Evolutionary conservation across 768 basidiomycete species (phyloP), one percentile per base, ranked within the genome.

Genomic region (Xerocomellus intermedius): DNA sequence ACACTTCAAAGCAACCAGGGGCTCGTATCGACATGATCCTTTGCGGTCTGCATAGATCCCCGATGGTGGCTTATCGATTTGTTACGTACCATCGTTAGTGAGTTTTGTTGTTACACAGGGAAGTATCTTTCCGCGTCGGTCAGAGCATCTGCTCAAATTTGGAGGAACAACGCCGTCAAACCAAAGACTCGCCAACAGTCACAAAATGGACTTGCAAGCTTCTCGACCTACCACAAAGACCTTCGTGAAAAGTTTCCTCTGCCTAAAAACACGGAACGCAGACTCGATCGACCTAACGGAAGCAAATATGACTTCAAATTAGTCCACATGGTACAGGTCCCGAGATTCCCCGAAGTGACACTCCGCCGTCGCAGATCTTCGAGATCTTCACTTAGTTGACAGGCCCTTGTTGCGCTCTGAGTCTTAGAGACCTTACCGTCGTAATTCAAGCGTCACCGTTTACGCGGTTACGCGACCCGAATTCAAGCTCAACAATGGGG

Each of bases 1-100:
- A 52, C 47, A 46, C 48, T 49, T 65, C 48, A 56, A 58, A 50
- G 65, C 35, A 67, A 59, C 65, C 65, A 65, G 62, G 64, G 65
- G 26, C 62, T 54, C 32, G 19, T 28, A 44, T 43, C 42, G 32
- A 43, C 6, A 8, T 35, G 49, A 48, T 61, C 32, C 21, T 53
- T 56, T 58, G 52, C 46, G 32, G 30, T 51, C 28, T 47, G 28
- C 36, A 52, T 26, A 14, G 50, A 61, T 51, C 65, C 52, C 48
- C 9, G 52, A 52, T 38, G 38, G 28, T 47, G 37, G 49, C 42
- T 54, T 13, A 19, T 49, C 49, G 46, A 49, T 22, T 38, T 41
- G 43, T 67, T 65, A 65, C 64, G 58, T 65, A 65, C 43, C 48
- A 30, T 42, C 22, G 24, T 50, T 33, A 37, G 41, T 46, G 47